These are phyloP conservation scores for Haematococcus sp. DNA, from an alignment of 139 green algal species.

Conservation along the genomic window DNA sequence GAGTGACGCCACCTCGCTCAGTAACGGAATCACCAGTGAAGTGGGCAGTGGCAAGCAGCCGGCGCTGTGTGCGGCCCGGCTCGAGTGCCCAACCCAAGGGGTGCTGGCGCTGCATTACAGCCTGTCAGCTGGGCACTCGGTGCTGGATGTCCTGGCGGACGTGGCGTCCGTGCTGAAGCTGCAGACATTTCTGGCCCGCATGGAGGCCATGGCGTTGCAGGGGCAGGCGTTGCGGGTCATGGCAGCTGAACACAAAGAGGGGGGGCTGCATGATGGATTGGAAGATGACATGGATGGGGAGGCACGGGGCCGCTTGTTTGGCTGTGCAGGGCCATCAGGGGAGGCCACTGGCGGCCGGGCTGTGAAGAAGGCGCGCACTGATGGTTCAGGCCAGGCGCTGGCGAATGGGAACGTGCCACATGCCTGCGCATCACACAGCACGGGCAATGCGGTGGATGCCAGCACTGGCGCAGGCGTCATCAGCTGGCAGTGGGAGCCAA, in stretches of 20 bases:
- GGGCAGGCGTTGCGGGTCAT: too few species aligned
- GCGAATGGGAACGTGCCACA: background rate
- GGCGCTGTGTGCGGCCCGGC: background rate
- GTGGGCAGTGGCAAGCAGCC: background rate
- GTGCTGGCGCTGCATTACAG: constrained; percentile 23
- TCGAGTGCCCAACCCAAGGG: background rate
- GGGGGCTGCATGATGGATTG: too few species aligned
- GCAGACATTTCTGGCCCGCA: constrained; percentile 27
- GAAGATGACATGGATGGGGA: too few species aligned
- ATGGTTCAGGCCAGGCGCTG: too few species aligned
- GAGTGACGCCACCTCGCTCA: background rate
- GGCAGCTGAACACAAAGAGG: too few species aligned
- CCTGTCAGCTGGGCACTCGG: constrained; percentile 14
- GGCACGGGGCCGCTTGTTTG: too few species aligned
- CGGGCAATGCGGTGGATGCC: too few species aligned
- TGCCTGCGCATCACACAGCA: background rate
- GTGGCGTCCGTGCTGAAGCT: constrained; percentile 25
- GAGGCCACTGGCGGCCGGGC: background rate
- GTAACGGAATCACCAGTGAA: background rate
- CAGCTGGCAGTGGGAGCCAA: constrained; percentile 19
- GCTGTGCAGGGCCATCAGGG: background rate
- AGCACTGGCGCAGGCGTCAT: background rate
- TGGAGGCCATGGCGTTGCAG: constrained; percentile 19
- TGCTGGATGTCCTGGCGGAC: constrained; percentile 19
- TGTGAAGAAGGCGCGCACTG: background rate